A percentile compares a stretch with the other conserved stretches of the same genome.
Evolutionary conservation across 106 monocot genomes (phyloP).

Genomic region (Dioscorea dumetorum): DNA sequence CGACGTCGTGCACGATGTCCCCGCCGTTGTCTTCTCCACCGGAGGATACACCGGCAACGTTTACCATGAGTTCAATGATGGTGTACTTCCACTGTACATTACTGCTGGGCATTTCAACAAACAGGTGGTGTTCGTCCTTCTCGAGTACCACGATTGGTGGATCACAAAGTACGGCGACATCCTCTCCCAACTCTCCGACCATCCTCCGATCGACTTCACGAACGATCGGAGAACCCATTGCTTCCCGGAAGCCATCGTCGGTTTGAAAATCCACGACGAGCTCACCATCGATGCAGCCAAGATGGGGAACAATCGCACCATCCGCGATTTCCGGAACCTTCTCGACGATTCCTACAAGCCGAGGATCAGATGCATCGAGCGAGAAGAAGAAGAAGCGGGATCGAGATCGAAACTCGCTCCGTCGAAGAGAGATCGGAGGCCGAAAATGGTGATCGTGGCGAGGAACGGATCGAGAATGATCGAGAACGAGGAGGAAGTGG

Average conservation of each 20-base stretch:
- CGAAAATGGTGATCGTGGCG: conserved; percentile 43
- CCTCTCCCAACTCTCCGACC: conserved; percentile 51
- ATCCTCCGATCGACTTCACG: conserved; percentile 56
- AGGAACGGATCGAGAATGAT: conserved; percentile 52
- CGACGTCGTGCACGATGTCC: conserved; percentile 54
- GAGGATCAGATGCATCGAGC: conserved; percentile 6
- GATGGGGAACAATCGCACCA: conserved; percentile 21
- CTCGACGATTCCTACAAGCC: conserved; percentile 59
- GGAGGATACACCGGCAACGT: conserved; percentile 98
- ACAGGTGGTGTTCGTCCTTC: conserved; percentile 51
- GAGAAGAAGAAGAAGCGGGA: not conserved
- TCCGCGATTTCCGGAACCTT: conserved; percentile 34
- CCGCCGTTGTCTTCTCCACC: conserved; percentile 80
- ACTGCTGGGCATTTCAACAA: conserved; percentile 43
- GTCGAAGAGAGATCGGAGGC: not conserved
- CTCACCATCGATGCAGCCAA: conserved; percentile 33
- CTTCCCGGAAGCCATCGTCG: conserved; percentile 66
- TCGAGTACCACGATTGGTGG: conserved; percentile 87
- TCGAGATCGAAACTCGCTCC: not conserved
- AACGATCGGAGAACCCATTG: conserved; percentile 60
- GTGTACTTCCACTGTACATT: conserved; percentile 75
- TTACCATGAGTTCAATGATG: conserved; percentile 98
- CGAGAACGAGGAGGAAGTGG: conserved; percentile 54
- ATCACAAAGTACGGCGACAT: conserved; percentile 61
- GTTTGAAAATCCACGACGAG: conserved; percentile 71